A percentile compares a stretch with the other conserved stretches of the same genome.
Evolutionary conservation across 148 eudicot genomes (phyloP).

Genomic region (Silene uniflora): DNA sequence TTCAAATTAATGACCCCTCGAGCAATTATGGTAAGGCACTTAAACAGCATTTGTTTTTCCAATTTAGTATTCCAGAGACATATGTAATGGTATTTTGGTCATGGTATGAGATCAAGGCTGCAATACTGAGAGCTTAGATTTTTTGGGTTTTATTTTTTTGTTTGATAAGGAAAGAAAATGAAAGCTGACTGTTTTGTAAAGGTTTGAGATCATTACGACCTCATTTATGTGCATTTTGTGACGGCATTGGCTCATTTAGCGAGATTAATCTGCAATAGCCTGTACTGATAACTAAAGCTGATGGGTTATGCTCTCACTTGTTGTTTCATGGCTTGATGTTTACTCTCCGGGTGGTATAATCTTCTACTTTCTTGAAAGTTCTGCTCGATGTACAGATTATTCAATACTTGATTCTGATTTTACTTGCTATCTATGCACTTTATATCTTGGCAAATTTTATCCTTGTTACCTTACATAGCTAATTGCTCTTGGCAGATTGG

Average conservation of each 20-base stretch:
- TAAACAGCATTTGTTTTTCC: not conserved
- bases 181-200: too few relatives aligned
- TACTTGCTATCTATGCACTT: not conserved
- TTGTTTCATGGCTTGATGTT: not conserved
- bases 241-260: too few relatives aligned
- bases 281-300: not conserved
- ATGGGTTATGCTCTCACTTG: not conserved
- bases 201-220: too few relatives aligned
- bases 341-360: not conserved
- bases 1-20: not conserved
- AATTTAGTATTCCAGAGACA: not conserved
- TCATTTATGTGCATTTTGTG: too few relatives aligned
- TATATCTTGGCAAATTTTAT: not conserved
- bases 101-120: too few relatives aligned
- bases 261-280: too few relatives aligned
- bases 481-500: constrained; percentile 11
- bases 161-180: too few relatives aligned
- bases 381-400: not conserved
- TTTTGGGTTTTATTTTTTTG: too few relatives aligned
- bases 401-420: not conserved
- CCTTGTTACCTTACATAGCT: constrained; percentile 3
- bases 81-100: not conserved
- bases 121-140: too few relatives aligned
- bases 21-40: not conserved
- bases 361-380: not conserved